phyloP scores from a whole-genome alignment of 2,329 filamentous ascomycete genomes.

The Peltaster fructicola region DNA sequence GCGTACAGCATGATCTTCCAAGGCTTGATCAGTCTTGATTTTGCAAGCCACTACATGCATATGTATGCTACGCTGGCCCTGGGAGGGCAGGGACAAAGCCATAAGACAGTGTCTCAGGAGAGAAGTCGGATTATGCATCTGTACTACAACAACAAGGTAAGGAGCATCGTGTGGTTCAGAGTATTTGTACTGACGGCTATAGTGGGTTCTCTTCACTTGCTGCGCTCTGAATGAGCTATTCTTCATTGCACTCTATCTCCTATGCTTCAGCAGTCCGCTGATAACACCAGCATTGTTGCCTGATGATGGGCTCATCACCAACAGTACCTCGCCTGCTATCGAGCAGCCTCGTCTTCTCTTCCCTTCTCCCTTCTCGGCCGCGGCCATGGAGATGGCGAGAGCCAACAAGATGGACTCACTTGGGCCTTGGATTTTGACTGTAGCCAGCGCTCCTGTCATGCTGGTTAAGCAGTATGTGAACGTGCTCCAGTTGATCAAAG shows the following conservation, averaged over 20 bases:
- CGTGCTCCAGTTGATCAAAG: slow-evolving; percentile 82
- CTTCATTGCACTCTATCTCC: slow-evolving; percentile 94
- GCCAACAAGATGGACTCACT: slow-evolving; percentile 61
- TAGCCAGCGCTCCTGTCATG: slow-evolving; percentile 74
- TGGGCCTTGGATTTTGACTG: slow-evolving; percentile 62
- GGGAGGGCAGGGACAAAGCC: slow-evolving; percentile 60
- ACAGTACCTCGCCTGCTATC: slow-evolving; percentile 49
- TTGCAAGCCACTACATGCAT: slow-evolving; percentile 96
- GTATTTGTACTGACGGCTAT: slow-evolving; percentile 56
- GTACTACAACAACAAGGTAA: slow-evolving; percentile 94
- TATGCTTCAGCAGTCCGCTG: slow-evolving; percentile 84
- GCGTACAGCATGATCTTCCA: slow-evolving; percentile 92
- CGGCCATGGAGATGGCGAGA: slow-evolving; percentile 72
- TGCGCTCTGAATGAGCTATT: slow-evolving; percentile 88
- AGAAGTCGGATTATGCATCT: slow-evolving; percentile 80
- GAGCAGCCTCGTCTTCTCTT: slow-evolving; percentile 58
- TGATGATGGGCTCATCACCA: slow-evolving; percentile 23
- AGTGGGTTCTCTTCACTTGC: slow-evolving; percentile 82
- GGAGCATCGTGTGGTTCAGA: slow-evolving; percentile 65
- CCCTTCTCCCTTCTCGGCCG: slow-evolving; percentile 77
- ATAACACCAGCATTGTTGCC: slow-evolving; percentile 68
- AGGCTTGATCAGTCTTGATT: slow-evolving; percentile 74
- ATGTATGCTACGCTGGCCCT: slow-evolving; percentile 93
- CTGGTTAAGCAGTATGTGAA: slow-evolving; percentile 85
- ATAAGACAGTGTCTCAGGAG: slow-evolving; percentile 84